phyloP scores from a whole-genome alignment of 1,284 basidiomycete genomes.

The Austroboletus novae-zelandiae region DNA sequence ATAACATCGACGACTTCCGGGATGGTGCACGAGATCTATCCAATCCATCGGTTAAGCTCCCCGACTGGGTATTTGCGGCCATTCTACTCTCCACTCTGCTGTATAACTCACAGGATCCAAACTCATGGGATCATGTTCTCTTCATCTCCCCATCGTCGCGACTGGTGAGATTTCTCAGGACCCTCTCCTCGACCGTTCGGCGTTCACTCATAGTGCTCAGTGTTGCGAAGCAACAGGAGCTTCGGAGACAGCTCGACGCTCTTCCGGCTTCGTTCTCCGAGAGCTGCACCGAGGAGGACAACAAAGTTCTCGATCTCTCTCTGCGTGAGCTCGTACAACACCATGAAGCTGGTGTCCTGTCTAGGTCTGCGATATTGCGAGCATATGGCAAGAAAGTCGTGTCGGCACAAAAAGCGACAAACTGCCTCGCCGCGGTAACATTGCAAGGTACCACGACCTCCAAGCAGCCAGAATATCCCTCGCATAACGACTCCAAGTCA shows the following conservation, averaged over 20 bases:
- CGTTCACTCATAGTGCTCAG: slow-evolving; percentile 10
- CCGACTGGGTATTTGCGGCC: no score
- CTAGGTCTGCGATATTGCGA: slow-evolving; percentile 24
- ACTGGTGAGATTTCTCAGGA: slow-evolving; percentile 26
- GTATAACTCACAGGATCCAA: no score
- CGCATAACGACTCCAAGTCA: not conserved
- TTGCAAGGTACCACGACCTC: slow-evolving; percentile 6
- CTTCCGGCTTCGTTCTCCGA: slow-evolving; percentile 26
- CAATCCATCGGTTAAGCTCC: no score
- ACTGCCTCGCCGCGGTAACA: slow-evolving; percentile 29
- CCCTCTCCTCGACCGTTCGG: not conserved
- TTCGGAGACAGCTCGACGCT: slow-evolving; percentile 16
- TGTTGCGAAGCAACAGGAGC: slow-evolving; percentile 26
- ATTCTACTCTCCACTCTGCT: no score
- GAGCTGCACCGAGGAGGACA: slow-evolving; percentile 27
- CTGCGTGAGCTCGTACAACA: slow-evolving; percentile 25
- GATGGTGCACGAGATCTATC: no score
- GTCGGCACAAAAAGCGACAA: slow-evolving; percentile 32
- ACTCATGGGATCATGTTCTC: slow-evolving; percentile 30
- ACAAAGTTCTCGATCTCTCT: slow-evolving; percentile 25
- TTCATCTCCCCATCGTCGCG: slow-evolving; percentile 23
- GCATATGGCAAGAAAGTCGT: slow-evolving; percentile 34
- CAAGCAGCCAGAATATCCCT: not conserved
- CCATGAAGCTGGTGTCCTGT: slow-evolving; percentile 19
- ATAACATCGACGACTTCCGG: no score